Percentiles rank a stretch among this genome's conserved stretches.
These are phyloP conservation scores for Populus trichocarpa DNA, from an alignment of 441 rosid species.

Conservation along the genomic window DNA sequence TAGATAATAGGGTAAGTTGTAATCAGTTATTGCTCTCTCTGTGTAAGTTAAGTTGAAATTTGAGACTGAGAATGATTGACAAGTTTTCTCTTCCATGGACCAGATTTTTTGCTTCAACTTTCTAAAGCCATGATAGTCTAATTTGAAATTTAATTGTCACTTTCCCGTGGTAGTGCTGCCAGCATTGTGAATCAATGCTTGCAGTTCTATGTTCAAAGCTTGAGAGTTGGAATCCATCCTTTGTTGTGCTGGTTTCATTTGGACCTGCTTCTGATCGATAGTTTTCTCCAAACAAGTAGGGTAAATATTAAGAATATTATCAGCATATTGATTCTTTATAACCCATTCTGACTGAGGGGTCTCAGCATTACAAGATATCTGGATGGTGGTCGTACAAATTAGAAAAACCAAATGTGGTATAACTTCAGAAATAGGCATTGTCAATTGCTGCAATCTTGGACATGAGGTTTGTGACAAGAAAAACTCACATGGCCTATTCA, in stretches of 20 bases:
- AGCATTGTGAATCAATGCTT: neutral
- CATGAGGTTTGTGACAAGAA: neutral
- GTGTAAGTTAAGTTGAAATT: neutral
- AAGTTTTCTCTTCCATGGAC: neutral
- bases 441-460: neutral
- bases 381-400: neutral
- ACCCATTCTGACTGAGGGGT: neutral
- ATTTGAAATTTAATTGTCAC: neutral
- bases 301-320: neutral
- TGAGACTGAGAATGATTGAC: neutral
- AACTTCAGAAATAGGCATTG: neutral
- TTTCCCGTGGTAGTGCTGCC: neutral
- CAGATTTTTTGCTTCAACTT: neutral
- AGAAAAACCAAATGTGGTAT: neutral
- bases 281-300: neutral
- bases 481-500: neutral
- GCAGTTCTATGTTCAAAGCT: neutral
- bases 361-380: neutral
- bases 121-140: neutral
- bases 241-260: neutral
- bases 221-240: neutral
- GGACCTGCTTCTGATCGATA: neutral
- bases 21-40: neutral
- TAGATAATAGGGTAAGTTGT: neutral
- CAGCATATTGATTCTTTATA: neutral